Evolutionary conservation across 2,329 filamentous ascomycete species (phyloP).

Genomic region (Cladosporium sp.): DNA sequence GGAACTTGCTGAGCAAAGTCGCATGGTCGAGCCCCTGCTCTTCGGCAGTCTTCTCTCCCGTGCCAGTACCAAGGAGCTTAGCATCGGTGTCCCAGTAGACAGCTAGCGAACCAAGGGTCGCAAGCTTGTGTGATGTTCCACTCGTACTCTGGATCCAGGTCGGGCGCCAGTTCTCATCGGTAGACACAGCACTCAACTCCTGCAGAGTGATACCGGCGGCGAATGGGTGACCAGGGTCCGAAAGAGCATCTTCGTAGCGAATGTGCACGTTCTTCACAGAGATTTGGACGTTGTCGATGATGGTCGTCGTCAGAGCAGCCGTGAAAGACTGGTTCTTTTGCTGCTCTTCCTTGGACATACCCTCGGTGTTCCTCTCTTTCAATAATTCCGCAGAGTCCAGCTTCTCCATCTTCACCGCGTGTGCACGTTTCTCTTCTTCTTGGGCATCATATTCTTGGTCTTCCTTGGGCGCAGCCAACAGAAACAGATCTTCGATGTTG

Average conservation of each 20-base stretch:
- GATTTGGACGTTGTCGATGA: conserved; percentile 97
- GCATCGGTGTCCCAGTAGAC: conserved; percentile 99
- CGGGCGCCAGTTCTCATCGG: conserved; percentile 89
- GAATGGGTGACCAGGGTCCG: conserved; percentile 90
- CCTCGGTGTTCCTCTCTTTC: conserved; percentile 87
- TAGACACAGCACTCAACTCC: conserved; percentile 95
- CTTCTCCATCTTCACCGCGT: conserved; percentile 98
- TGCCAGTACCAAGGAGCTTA: conserved; percentile 73
- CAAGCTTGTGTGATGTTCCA: conserved; percentile 84
- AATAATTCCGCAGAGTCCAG: conserved; percentile 92
- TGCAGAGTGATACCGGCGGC: conserved; percentile 87
- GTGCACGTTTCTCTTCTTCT: conserved; percentile 80
- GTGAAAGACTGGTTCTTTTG: conserved; percentile 98
- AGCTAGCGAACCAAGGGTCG: conserved; percentile 80
- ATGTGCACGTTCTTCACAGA: conserved; percentile 98
- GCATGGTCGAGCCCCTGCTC: conserved; percentile 64
- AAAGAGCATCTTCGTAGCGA: conserved; percentile 96
- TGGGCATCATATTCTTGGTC: conserved; percentile 90
- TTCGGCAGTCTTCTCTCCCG: conserved; percentile 60
- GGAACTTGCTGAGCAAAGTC: conserved; percentile 73
- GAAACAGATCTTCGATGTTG: conserved; percentile 92
- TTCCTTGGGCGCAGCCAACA: conserved; percentile 91
- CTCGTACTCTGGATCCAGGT: conserved; percentile 90
- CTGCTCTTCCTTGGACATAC: conserved; percentile 90
- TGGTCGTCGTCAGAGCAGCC: conserved; percentile 88